Conservation (phyloP, 768 basidiomycete genomes). For the Xerocomellus amylosporus region DNA sequence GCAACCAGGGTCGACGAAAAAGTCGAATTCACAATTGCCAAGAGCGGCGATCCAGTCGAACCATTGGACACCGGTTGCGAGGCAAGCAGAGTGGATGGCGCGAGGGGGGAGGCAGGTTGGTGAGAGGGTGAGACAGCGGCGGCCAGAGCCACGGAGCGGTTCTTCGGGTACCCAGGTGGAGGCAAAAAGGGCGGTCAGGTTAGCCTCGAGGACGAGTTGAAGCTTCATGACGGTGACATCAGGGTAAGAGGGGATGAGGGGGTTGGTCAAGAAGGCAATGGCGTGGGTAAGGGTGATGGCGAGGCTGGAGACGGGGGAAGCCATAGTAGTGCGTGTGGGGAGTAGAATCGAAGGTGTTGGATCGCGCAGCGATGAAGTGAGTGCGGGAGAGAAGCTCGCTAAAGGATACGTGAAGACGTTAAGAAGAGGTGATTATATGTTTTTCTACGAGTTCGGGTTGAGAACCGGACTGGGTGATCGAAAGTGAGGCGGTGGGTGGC, state of each 20-base stretch:
- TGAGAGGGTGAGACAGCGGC: slow-evolving; percentile 72
- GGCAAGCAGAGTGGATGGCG: slow-evolving; percentile 67
- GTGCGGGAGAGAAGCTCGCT: slow-evolving; percentile 25
- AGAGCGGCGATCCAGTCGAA: slow-evolving; percentile 74
- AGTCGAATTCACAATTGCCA: slow-evolving; percentile 69
- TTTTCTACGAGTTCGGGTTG: slow-evolving; percentile 20
- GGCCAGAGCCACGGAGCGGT: slow-evolving; percentile 65
- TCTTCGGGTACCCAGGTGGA: slow-evolving; percentile 63
- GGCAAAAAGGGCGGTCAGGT: slow-evolving; percentile 67
- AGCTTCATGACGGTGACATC: slow-evolving; percentile 64
- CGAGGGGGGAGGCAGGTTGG: slow-evolving; percentile 68
- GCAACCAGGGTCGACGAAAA: slow-evolving; percentile 78
- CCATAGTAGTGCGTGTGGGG: slow-evolving; percentile 16
- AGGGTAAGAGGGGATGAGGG: slow-evolving; percentile 57
- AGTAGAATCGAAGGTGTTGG: slow-evolving; percentile 21
- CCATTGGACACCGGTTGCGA: slow-evolving; percentile 71
- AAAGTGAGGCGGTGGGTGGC: slow-evolving; percentile 13
- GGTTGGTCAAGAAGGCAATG: slow-evolving; percentile 68
- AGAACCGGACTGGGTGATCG: slow-evolving; percentile 26
- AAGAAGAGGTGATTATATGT: slow-evolving; percentile 9
- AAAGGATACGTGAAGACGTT: slow-evolving; percentile 28
- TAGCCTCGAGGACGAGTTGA: slow-evolving; percentile 67
- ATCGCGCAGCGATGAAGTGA: slow-evolving; percentile 34
- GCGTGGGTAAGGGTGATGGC: slow-evolving; percentile 70
- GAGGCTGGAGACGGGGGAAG: slow-evolving; percentile 48